Conservation (phyloP, 2,329 filamentous ascomycete species). For the Nemania sp. region DNA sequence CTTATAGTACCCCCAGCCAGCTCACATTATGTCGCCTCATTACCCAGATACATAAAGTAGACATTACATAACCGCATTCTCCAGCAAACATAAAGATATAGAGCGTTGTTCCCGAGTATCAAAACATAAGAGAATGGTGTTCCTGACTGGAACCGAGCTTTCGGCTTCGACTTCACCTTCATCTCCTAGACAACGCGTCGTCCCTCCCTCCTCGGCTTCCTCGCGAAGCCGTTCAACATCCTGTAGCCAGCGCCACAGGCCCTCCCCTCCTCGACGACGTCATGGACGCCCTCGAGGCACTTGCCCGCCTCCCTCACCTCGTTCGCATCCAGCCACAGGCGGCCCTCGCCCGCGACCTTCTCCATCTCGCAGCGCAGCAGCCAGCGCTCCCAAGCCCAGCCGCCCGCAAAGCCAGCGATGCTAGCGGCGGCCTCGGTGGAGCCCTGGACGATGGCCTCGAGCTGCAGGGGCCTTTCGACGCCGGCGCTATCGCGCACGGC, state of each 20-base stretch:
- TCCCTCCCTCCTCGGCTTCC: slow-evolving; percentile 62
- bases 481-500: slow-evolving; percentile 50
- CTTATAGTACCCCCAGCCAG: slow-evolving; percentile 9
- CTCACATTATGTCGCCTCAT: slow-evolving; percentile 25
- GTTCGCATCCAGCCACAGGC: slow-evolving; percentile 65
- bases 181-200: slow-evolving; percentile 9
- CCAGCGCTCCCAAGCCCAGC: slow-evolving; percentile 97
- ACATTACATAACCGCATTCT: slow-evolving; percentile 12
- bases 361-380: slow-evolving; percentile 88
- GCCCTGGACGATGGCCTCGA: slow-evolving; percentile 74
- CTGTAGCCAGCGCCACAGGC: slow-evolving; percentile 69
- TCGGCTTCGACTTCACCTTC: background rate
- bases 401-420: slow-evolving; percentile 84
- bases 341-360: slow-evolving; percentile 75
- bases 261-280: slow-evolving; percentile 73
- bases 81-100: background rate
- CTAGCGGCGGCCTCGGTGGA: slow-evolving; percentile 78
- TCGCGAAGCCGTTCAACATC: slow-evolving; percentile 71
- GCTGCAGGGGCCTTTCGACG: slow-evolving; percentile 60
- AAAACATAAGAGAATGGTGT: slow-evolving; percentile 27
- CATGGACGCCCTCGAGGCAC: slow-evolving; percentile 70
- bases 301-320: slow-evolving; percentile 68
- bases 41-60: slow-evolving; percentile 24
- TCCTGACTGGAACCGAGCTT: background rate
- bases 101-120: background rate